phyloP scores from a whole-genome alignment of 176 grass and related monocot genomes.

The Oryza glaberrima region DNA sequence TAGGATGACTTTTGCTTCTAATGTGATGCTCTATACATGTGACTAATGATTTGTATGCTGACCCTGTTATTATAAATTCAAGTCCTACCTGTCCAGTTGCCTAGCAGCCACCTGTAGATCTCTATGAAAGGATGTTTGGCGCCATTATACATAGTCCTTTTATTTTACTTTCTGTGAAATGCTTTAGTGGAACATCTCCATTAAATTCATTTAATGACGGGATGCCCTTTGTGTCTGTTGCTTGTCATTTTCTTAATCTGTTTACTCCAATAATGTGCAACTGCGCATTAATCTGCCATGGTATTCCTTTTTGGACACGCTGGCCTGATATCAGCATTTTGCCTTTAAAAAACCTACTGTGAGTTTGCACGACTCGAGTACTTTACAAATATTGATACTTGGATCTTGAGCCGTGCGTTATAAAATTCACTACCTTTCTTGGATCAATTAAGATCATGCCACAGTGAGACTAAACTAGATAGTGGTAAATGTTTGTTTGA shows the following conservation, averaged over 20 bases:
- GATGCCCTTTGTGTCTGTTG: background rate
- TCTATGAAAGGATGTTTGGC: constrained; percentile 3
- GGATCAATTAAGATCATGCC: background rate
- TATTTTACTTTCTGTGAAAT: constrained; percentile 22
- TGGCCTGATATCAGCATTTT: constrained; percentile 24
- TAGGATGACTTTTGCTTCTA: constrained; percentile 9
- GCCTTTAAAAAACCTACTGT: background rate
- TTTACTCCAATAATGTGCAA: background rate
- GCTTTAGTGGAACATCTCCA: background rate
- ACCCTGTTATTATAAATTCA: constrained; percentile 21
- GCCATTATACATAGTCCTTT: background rate
- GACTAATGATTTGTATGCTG: background rate
- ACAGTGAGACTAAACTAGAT: constrained; percentile 9
- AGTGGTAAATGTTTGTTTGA: constrained; percentile 8
- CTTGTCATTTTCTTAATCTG: constrained; percentile 7
- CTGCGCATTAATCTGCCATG: background rate
- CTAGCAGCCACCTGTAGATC: background rate
- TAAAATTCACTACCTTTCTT: constrained; percentile 14
- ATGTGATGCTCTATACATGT: background rate
- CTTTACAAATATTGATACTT: constrained; percentile 22
- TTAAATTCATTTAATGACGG: constrained; percentile 7
- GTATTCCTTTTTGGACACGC: background rate
- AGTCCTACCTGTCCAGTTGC: constrained; percentile 20
- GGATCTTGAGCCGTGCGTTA: background rate
- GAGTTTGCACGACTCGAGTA: constrained; percentile 8